Conservation (phyloP, 2,329 filamentous ascomycete genomes). For the Sporothrix dimorphospora region DNA sequence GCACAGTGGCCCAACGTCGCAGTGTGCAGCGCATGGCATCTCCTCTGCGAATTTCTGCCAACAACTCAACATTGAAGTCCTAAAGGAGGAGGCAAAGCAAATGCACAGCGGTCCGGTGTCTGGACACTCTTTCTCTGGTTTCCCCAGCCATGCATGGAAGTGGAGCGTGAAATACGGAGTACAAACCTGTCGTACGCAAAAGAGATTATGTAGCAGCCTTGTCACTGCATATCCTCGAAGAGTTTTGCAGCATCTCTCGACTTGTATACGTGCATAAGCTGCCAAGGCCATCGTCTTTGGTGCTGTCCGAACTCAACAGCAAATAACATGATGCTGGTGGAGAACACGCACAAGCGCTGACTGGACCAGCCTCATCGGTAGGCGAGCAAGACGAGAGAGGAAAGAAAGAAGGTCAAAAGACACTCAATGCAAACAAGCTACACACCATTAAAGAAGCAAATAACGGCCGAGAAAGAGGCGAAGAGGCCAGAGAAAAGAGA, state of each 20-base stretch:
- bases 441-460: conserved; percentile 27
- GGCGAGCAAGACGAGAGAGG: neutral
- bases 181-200: neutral
- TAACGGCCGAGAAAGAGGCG: conserved; percentile 34
- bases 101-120: too few species aligned
- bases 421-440: conserved; percentile 11
- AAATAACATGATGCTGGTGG: neutral
- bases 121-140: neutral
- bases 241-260: neutral
- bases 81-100: neutral
- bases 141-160: neutral
- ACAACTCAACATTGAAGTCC: neutral
- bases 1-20: neutral
- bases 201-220: neutral
- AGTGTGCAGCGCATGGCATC: neutral
- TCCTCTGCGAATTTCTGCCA: neutral
- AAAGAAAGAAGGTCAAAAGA: neutral
- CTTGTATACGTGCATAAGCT: neutral
- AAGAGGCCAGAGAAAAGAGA: neutral
- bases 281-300: neutral
- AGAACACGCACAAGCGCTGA: neutral
- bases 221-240: neutral
- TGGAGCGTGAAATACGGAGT: too few species aligned
- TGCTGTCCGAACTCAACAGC: neutral
- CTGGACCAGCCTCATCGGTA: neutral